These are phyloP conservation scores for Suillus spraguei DNA, from an alignment of 768 basidiomycete species.

Conservation along the genomic window DNA sequence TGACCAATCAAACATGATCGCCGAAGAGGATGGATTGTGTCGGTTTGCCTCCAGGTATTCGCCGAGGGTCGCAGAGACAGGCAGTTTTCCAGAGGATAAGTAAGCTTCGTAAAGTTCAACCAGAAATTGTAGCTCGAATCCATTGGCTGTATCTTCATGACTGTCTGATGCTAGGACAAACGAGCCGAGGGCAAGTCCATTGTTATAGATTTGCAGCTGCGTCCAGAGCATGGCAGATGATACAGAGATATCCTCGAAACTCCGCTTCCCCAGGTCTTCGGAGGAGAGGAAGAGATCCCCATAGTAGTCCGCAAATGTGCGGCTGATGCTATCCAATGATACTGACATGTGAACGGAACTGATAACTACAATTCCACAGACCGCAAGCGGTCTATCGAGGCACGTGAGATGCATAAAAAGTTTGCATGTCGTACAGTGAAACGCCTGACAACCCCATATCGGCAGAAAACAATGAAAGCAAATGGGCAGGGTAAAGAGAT, in stretches of 20 bases:
- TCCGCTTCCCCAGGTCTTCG: conserved; percentile 47
- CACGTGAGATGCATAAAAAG: conserved; percentile 64
- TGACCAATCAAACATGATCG: conserved; percentile 69
- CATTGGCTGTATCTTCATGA: conserved; percentile 41
- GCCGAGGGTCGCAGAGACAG: conserved; percentile 46
- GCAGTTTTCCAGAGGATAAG: conserved; percentile 44
- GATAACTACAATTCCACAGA: conserved; percentile 42
- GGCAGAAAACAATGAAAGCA: conserved; percentile 70
- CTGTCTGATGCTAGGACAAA: conserved; percentile 48
- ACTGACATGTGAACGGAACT: conserved; percentile 54
- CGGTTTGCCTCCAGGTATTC: conserved; percentile 59
- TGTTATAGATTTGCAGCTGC: conserved; percentile 67
- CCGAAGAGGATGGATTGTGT: conserved; percentile 40
- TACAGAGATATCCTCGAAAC: conserved; percentile 73
- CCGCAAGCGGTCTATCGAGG: conserved; percentile 29
- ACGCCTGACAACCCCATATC: conserved; percentile 77
- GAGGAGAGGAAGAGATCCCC: conserved; percentile 43
- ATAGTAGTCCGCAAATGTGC: conserved; percentile 60
- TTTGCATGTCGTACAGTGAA: conserved; percentile 64
- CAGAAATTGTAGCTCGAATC: conserved; percentile 63
- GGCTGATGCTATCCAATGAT: conserved; percentile 51
- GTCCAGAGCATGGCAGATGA: conserved; percentile 61
- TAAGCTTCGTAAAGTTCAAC: conserved; percentile 53
- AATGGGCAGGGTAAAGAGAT: conserved; percentile 72
- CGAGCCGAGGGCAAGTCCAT: conserved; percentile 67